Evolutionary conservation across 805 yeast species (phyloP).

Genomic region (Sugiyamaella smithiae): DNA sequence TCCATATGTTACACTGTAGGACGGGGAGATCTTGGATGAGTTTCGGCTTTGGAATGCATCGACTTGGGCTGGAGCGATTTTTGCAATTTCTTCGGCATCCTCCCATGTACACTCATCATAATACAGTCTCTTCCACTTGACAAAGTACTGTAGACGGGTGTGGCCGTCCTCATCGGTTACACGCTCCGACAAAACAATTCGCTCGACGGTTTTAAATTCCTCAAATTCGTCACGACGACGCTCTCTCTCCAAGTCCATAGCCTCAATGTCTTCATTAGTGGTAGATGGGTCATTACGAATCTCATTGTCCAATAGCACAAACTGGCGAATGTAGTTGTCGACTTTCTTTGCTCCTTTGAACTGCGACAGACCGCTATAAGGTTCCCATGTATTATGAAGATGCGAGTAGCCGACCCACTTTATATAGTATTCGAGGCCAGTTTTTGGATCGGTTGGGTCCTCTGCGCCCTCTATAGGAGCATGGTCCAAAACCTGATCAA

Average conservation of each 20-base stretch:
- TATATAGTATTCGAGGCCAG: slow-evolving; percentile 37
- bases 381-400: slow-evolving; percentile 93
- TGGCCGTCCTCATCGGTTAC: slow-evolving; percentile 49
- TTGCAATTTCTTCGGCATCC: slow-evolving; percentile 81
- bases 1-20: slow-evolving; percentile 73
- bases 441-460: slow-evolving; percentile 29
- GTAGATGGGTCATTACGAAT: slow-evolving; percentile 76
- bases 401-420: slow-evolving; percentile 91
- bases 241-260: slow-evolving; percentile 88
- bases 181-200: slow-evolving; percentile 85
- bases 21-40: slow-evolving; percentile 81
- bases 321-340: slow-evolving; percentile 85
- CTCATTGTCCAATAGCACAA: slow-evolving; percentile 68
- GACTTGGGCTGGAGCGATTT: slow-evolving; percentile 79
- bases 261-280: slow-evolving; percentile 88
- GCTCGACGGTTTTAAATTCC: slow-evolving; percentile 82
- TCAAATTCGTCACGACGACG: slow-evolving; percentile 77
- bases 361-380: slow-evolving; percentile 46
- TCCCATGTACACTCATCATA: slow-evolving; percentile 99
- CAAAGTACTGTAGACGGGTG: slow-evolving; percentile 72
- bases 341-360: slow-evolving; percentile 78
- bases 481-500: slow-evolving; percentile 56
- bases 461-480: slow-evolving; percentile 42
- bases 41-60: slow-evolving; percentile 75
- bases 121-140: slow-evolving; percentile 90